Evolutionary conservation across 1,284 basidiomycete genomes (phyloP).

Genomic region (Trichosporon asahii): DNA sequence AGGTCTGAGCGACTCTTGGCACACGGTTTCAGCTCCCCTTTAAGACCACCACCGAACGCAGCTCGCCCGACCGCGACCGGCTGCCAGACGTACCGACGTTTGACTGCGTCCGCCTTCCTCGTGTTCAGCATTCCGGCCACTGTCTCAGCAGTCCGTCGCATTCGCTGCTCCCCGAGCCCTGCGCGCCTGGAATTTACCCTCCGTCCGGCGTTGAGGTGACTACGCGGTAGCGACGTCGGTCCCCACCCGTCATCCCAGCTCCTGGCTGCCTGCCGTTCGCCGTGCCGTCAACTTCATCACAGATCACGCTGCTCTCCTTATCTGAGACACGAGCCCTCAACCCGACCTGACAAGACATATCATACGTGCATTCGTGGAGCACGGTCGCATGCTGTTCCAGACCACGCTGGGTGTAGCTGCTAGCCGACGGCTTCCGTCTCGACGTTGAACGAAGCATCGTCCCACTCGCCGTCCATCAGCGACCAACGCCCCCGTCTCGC

Average conservation of each 20-base stretch:
- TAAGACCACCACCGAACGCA: neutral
- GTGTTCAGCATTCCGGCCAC: conserved; percentile 13
- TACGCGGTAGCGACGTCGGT: conserved; percentile 5
- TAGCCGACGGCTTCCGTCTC: neutral
- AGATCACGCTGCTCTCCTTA: neutral
- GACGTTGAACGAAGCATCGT: conserved; percentile 4
- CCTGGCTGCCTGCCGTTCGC: neutral
- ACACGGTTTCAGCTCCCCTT: neutral
- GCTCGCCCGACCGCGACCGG: neutral
- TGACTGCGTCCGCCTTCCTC: neutral
- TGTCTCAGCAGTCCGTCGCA: neutral
- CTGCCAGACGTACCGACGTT: neutral
- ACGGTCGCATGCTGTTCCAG: conserved; percentile 7
- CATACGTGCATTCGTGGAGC: conserved; percentile 1
- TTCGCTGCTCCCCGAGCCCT: neutral
- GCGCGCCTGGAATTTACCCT: neutral
- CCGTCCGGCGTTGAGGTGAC: neutral
- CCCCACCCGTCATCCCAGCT: neutral
- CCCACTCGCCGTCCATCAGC: conserved; percentile 4
- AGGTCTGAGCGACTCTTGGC: neutral
- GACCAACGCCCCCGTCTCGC: neutral
- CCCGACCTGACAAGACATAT: neutral
- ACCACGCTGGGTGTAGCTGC: neutral
- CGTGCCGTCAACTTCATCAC: neutral
- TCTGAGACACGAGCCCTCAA: neutral